phyloP scores from a whole-genome alignment of 441 rosid genomes.

The Jatropha podagrica region DNA sequence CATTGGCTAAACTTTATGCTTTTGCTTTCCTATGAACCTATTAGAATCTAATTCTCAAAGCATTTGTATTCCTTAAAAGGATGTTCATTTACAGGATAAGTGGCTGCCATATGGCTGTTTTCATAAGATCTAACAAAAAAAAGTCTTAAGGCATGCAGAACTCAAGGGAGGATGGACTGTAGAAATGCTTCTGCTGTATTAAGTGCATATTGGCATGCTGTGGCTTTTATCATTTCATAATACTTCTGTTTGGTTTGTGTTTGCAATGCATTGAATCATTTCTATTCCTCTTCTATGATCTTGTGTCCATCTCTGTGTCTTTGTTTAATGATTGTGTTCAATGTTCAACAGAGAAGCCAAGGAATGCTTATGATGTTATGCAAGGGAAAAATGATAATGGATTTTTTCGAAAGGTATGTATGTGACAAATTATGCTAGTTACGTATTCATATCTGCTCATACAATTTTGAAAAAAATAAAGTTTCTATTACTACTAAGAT shows the following conservation, averaged over 20 bases:
- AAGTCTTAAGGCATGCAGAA: background rate
- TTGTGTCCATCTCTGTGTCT: background rate
- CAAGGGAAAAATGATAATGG: conserved; percentile 65
- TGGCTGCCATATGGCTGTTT: background rate
- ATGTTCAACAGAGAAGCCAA: conserved; percentile 60
- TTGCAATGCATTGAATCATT: background rate
- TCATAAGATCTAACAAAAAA: background rate
- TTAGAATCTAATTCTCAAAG: background rate
- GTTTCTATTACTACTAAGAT: conserved; percentile 2
- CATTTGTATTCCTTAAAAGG: background rate
- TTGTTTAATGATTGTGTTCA: conserved; percentile 16
- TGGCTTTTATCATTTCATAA: background rate
- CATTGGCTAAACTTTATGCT: background rate
- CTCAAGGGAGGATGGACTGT: background rate
- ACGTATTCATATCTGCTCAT: conserved; percentile 1
- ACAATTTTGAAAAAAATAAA: background rate
- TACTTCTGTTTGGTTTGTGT: background rate
- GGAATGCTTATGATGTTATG: conserved; percentile 42
- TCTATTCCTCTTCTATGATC: background rate
- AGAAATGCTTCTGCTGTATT: conserved; percentile 3
- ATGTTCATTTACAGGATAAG: background rate
- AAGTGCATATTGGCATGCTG: background rate
- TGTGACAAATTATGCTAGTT: conserved; percentile 8
- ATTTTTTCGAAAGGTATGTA: conserved; percentile 77
- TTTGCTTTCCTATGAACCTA: background rate